Conservation (phyloP, 2,329 filamentous ascomycete genomes). For the Neopestalotiopsis clavispora region DNA sequence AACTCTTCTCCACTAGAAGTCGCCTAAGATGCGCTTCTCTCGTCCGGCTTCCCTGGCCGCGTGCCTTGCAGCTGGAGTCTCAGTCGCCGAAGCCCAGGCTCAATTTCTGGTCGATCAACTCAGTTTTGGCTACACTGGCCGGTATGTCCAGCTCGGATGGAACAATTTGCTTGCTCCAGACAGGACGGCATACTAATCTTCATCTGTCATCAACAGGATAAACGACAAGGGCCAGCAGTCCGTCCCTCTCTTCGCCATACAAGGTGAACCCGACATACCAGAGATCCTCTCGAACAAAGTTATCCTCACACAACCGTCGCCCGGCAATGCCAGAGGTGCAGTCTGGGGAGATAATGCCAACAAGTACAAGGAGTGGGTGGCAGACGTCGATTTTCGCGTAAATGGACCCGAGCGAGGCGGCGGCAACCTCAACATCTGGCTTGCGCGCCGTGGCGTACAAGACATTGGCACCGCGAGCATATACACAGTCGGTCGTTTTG, state of each 20-base stretch:
- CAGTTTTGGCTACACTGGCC: slow-evolving; percentile 76
- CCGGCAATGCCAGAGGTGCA: slow-evolving; percentile 83
- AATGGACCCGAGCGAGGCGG: slow-evolving; percentile 83
- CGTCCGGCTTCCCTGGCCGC: slow-evolving; percentile 42
- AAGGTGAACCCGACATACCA: slow-evolving; percentile 59
- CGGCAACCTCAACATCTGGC: slow-evolving; percentile 95
- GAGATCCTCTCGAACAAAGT: slow-evolving; percentile 85
- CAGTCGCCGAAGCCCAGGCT: slow-evolving; percentile 56
- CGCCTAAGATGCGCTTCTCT: slow-evolving; percentile 49
- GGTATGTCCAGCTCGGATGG: slow-evolving; percentile 46
- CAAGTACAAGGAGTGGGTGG: slow-evolving; percentile 73
- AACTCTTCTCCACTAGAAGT: neutral
- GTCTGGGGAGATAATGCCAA: slow-evolving; percentile 76
- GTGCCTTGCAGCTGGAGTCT: slow-evolving; percentile 47
- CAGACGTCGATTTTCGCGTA: slow-evolving; percentile 86
- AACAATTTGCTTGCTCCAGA: neutral
- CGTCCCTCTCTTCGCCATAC: slow-evolving; percentile 60
- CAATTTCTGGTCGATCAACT: slow-evolving; percentile 73
- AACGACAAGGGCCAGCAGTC: slow-evolving; percentile 60
- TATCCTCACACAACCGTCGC: slow-evolving; percentile 86
- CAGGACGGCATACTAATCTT: neutral
- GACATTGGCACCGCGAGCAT: slow-evolving; percentile 75
- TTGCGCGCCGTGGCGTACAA: slow-evolving; percentile 70
- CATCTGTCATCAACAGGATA: slow-evolving; percentile 47
- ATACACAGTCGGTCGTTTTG: slow-evolving; percentile 84